Conservation (phyloP, 2,329 filamentous ascomycete genomes). For the Neobulgaria alba region DNA sequence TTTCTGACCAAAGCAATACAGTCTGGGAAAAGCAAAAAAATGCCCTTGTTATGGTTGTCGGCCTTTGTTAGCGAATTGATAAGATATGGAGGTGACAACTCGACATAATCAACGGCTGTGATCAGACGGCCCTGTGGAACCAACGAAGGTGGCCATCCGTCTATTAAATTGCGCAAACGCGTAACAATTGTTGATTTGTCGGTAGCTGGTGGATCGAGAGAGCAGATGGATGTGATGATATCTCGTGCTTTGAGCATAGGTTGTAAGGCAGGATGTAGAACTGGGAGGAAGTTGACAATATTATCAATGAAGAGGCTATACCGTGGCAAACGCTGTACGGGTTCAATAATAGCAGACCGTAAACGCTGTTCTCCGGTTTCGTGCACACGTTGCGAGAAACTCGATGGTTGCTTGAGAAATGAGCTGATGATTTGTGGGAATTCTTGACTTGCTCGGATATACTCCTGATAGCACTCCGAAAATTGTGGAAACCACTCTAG, state of each 20-base stretch:
- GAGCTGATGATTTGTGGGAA: constrained; percentile 74
- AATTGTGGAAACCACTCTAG: constrained; percentile 92
- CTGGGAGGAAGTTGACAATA: constrained; percentile 77
- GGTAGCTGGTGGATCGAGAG: constrained; percentile 65
- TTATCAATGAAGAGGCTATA: constrained; percentile 97
- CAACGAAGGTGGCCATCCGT: constrained; percentile 66
- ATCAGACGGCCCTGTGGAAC: constrained; percentile 72
- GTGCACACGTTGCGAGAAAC: constrained; percentile 70
- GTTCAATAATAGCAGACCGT: constrained; percentile 89
- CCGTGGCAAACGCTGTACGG: constrained; percentile 84
- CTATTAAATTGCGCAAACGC: constrained; percentile 66
- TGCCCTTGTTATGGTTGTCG: constrained; percentile 43
- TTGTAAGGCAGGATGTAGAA: constrained; percentile 76
- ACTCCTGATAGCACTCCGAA: constrained; percentile 82
- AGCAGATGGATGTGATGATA: constrained; percentile 93
- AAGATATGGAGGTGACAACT: constrained; percentile 65
- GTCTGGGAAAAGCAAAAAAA: constrained; percentile 80
- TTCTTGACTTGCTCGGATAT: constrained; percentile 82
- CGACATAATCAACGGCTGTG: constrained; percentile 69
- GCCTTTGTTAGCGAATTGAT: constrained; percentile 9
- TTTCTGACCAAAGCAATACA: constrained; percentile 71
- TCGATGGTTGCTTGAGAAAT: constrained; percentile 73
- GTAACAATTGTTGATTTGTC: constrained; percentile 68
- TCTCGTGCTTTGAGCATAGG: constrained; percentile 82
- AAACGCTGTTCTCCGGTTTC: constrained; percentile 84